These are phyloP conservation scores for Xylariaceae sp. DNA, from an alignment of 2,329 filamentous ascomycete genomes.

Conservation along the genomic window DNA sequence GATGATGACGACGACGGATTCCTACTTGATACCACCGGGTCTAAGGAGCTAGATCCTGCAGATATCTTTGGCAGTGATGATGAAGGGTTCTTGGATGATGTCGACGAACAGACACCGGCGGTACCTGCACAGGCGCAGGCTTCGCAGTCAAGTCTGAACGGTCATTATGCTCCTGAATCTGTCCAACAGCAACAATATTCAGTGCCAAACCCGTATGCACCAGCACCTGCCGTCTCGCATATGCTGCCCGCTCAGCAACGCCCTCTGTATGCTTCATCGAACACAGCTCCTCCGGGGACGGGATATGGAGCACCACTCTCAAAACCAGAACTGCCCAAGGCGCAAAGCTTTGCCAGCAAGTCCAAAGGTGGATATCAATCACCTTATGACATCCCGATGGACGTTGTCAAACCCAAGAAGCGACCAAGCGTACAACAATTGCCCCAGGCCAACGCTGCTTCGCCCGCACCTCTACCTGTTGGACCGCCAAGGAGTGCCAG, in stretches of 20 bases:
- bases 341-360: slow-evolving; percentile 88
- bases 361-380: slow-evolving; percentile 91
- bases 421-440: slow-evolving; percentile 64
- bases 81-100: slow-evolving; percentile 82
- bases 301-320: slow-evolving; percentile 47
- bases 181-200: slow-evolving; percentile 33
- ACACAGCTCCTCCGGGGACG: slow-evolving; percentile 39
- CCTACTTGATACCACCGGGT: slow-evolving; percentile 59
- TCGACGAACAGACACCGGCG: slow-evolving; percentile 45
- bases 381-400: slow-evolving; percentile 93
- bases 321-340: slow-evolving; percentile 58
- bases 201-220: slow-evolving; percentile 53
- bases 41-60: slow-evolving; percentile 63
- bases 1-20: slow-evolving; percentile 72
- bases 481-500: slow-evolving; percentile 69
- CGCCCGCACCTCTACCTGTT: slow-evolving; percentile 48
- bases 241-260: slow-evolving; percentile 35
- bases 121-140: slow-evolving; percentile 30
- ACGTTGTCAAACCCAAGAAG: slow-evolving; percentile 77
- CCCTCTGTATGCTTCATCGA: slow-evolving; percentile 38
- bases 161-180: slow-evolving; percentile 43
- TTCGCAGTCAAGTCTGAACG: slow-evolving; percentile 38
- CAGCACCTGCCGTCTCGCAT: slow-evolving; percentile 47
- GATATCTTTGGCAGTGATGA: slow-evolving; percentile 82
- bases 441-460: slow-evolving; percentile 47